Evolutionary conservation across 345 rosid species (phyloP).

Genomic region (Gossypium herbaceum): DNA sequence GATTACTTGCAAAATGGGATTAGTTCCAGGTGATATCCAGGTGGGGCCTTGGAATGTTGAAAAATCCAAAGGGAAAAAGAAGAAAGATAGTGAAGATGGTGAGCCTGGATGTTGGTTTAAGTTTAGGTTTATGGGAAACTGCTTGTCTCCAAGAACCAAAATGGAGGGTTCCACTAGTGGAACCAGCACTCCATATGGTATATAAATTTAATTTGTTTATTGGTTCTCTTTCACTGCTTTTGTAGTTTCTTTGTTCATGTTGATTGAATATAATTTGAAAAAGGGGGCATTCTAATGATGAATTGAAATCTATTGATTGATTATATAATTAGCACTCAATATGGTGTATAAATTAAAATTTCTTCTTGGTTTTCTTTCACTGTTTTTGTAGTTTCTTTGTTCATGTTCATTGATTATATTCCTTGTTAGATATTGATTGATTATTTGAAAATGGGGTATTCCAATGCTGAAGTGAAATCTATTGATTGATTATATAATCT

Average conservation of each 20-base stretch:
- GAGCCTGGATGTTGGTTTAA: slow-evolving; percentile 37
- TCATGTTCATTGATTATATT: background rate
- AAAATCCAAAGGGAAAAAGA: slow-evolving; percentile 31
- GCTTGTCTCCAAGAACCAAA: slow-evolving; percentile 37
- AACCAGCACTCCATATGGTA: slow-evolving; percentile 36
- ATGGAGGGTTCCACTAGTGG: slow-evolving; percentile 29
- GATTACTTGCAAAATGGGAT: slow-evolving; percentile 24
- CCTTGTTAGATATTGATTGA: background rate
- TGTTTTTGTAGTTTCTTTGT: background rate
- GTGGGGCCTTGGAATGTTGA: slow-evolving; percentile 24
- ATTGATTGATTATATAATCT: background rate
- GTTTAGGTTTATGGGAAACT: slow-evolving; percentile 36
- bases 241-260: background rate
- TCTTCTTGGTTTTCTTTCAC: slow-evolving; percentile 8
- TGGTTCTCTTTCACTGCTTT: background rate
- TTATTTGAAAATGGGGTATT: background rate
- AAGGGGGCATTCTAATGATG: background rate
- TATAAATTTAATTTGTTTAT: slow-evolving; percentile 11
- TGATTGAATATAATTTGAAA: background rate
- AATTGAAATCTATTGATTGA: background rate
- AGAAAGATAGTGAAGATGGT: slow-evolving; percentile 24
- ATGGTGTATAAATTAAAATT: slow-evolving; percentile 25
- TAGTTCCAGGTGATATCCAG: slow-evolving; percentile 24
- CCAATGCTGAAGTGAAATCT: slow-evolving; percentile 1
- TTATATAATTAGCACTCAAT: slow-evolving; percentile 19